Evolutionary conservation across 169 alveolate genomes (phyloP).

Genomic region (Plasmodium yoelii): DNA sequence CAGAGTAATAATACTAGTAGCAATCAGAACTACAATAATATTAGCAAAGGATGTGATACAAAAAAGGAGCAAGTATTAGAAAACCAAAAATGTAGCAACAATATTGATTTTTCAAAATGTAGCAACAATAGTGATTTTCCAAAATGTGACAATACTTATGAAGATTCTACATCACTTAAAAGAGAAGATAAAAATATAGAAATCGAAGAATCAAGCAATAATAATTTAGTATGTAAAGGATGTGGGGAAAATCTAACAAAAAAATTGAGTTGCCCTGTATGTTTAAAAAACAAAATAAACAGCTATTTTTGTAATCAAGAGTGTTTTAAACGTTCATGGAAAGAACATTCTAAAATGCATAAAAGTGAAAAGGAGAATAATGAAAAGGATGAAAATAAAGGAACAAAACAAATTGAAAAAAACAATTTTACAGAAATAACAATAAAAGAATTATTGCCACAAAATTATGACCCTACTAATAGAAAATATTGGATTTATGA

Average conservation of each 20-base stretch:
- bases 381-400: slow-evolving; percentile 5
- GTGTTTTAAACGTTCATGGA: slow-evolving; percentile 95
- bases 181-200: background rate
- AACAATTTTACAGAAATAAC: slow-evolving; percentile 15
- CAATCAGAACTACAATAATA: background rate
- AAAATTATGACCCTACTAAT: slow-evolving; percentile 29
- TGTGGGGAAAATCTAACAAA: slow-evolving; percentile 76
- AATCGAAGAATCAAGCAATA: background rate
- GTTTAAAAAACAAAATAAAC: slow-evolving; percentile 76
- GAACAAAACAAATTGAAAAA: background rate
- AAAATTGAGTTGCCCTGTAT: slow-evolving; percentile 84
- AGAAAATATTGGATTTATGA: slow-evolving; percentile 37
- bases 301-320: slow-evolving; percentile 95
- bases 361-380: slow-evolving; percentile 77
- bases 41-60: background rate
- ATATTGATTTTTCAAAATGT: background rate
- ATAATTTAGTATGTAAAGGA: slow-evolving; percentile 71
- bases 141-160: background rate
- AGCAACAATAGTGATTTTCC: background rate
- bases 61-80: background rate
- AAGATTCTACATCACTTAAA: background rate
- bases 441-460: slow-evolving; percentile 24
- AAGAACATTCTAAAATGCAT: slow-evolving; percentile 91
- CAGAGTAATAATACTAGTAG: background rate
- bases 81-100: background rate